Base-by-base conservation (phyloP, 2,329 filamentous ascomycete species). In the Penicillium brasilianum region DNA sequence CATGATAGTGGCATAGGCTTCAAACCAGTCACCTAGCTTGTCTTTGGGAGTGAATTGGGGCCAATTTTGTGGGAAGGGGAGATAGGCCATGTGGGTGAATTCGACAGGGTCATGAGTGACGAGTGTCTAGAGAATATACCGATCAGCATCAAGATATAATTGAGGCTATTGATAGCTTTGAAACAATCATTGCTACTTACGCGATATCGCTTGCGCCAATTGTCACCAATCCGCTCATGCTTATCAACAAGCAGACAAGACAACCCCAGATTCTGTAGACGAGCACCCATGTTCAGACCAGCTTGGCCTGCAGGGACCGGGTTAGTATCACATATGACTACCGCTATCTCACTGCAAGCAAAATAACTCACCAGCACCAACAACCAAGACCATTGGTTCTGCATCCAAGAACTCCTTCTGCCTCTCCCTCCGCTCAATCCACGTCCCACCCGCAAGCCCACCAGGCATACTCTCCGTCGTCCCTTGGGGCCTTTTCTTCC, bases 201-300 rank as follows among this genome's bases (percentile, higher is more conserved):
- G 25, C 78, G 73, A 61, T 85, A 85, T n/a, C 83, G 76, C 16
- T 79, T 75, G 3, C 80, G 71, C 83, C 83, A 84, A 53, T 81
- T 82, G 61, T 84, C 82, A 4, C 82, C 82, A 10, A 84, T 72
- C 0, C 78, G 71, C 16, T 77, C 71, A 41, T 80, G 78, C 55
- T 76, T 76, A 54, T 84, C 82, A 14, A 84, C 67, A 32, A 84
- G 72, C 18, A 83, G 69, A 53, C 70, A 73, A 5, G 75, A 73
- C 0, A 82, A 58, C 4, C 77, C 76, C 13, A 81, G 68, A 3
- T 74, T 75, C 56, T 80, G 72, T 2, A 81, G 70, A 11, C 79
- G 75, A 36, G 79, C 79, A 25, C 72, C 79, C 50, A 78, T 67
- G 32, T 76, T 79, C 18, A 81, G 65, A 16, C 80, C 80, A 18